Evolutionary conservation across 108 stramenopile species (phyloP), one percentile per base, ranked within the genome.

Genomic region (Seminavis robusta): DNA sequence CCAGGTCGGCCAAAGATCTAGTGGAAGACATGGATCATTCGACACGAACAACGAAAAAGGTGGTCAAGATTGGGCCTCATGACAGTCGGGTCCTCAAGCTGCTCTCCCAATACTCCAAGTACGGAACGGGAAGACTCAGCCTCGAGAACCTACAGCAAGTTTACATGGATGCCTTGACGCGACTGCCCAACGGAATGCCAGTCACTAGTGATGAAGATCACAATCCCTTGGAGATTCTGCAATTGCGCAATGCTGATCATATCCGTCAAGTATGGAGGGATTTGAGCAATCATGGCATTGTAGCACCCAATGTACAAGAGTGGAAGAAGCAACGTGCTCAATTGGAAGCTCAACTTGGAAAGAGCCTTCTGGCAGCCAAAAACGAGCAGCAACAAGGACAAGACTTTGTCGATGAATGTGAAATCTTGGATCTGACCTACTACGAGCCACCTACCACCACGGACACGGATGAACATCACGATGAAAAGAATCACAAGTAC

Each of bases 201-300:
- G 1, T 52, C n/a, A 40, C 3, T 3, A 23, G 26, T 15, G 39
- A 1, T 4, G 54, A 33, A 4, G 3, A 2, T 4, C 9, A 17
- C 36, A 13, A 23, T 56, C 33, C 36, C 23, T 13, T 20, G 21
- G 23, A 39, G 6, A 5, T 20, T 7, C 21, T 43, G 23, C 15
- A 16, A 10, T 43, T 43, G 42, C 20, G 17, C 21, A 43, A 44
- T 46, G 16, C 25, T 15, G 7, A 47, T 16, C 28, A 29, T 17
- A 26, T 85, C n/a, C 54, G 65, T 26, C 52, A 62, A 31, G 78
- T 92, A 17, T 92, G 84, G 84, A 65, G 86, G 24, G 90, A 92
- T 64, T 55, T 92, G 21, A 69, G 75, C 13, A 77, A 74, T 32
- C 86, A 88, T 52, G 82, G 78, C 15, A 84, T 86, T 32, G 38